phyloP scores from a whole-genome alignment of 1,284 basidiomycete genomes.

The Leccinum subrobustum region DNA sequence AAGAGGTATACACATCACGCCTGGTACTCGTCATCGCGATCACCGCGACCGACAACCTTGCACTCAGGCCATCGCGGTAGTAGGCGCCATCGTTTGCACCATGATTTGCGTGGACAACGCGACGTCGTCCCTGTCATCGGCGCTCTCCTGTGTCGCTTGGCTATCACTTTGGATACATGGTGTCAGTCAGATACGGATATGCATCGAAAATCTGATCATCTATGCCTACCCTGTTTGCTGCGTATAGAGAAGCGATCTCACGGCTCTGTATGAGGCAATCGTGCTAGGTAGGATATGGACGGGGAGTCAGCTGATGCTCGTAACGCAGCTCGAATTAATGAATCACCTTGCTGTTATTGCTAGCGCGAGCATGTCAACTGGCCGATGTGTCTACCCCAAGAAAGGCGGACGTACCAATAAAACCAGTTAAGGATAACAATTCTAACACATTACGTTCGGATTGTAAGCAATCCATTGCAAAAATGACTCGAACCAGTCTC shows the following conservation, averaged over 20 bases:
- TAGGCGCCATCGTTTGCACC: not conserved
- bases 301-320: not conserved
- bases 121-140: not conserved
- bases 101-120: constrained; percentile 7
- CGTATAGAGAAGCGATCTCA: constrained; percentile 14
- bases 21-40: not conserved
- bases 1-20: not conserved
- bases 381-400: not conserved
- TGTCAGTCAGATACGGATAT: constrained; percentile 1
- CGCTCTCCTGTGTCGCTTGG: not conserved
- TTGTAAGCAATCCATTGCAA: not conserved
- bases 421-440: not conserved
- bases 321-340: too few species aligned
- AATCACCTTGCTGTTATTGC: constrained; percentile 15
- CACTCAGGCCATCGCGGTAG: not conserved
- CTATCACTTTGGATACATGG: not conserved
- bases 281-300: constrained; percentile 1
- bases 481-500: not conserved
- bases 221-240: not conserved
- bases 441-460: constrained; percentile 2
- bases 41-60: not conserved
- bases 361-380: constrained; percentile 2
- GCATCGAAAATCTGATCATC: not conserved
- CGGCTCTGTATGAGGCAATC: constrained; percentile 18
- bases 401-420: constrained; percentile 5